These are phyloP conservation scores for Moesziomyces sp. DNA, from an alignment of 1,284 basidiomycete species.

Conservation along the genomic window DNA sequence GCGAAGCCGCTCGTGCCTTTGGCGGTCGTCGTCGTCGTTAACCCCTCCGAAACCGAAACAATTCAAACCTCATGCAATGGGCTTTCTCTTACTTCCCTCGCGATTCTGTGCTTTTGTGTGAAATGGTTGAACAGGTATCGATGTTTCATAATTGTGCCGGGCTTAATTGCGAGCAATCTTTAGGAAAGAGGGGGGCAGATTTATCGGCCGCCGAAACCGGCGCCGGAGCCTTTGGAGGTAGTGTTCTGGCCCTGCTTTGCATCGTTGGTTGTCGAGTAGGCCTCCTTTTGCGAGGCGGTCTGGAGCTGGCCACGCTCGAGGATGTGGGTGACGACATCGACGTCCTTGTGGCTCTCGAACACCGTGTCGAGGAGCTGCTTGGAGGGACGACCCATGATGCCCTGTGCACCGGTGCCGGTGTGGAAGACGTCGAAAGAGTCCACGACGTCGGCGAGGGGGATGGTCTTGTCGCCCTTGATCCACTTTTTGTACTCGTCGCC, in stretches of 20 bases:
- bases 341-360: slow-evolving; percentile 66
- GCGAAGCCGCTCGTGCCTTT: slow-evolving; percentile 47
- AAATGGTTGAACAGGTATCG: no score
- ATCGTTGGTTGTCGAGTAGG: slow-evolving; percentile 60
- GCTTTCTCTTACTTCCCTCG: no score
- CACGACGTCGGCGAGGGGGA: slow-evolving; percentile 68
- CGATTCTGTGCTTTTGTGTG: no score
- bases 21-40: slow-evolving; percentile 16
- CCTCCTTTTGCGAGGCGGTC: slow-evolving; percentile 49
- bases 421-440: slow-evolving; percentile 69
- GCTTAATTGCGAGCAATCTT: no score
- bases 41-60: no score
- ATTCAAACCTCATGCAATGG: no score
- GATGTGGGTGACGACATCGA: slow-evolving; percentile 64
- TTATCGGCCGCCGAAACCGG: slow-evolving; percentile 53
- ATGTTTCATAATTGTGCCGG: no score
- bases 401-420: slow-evolving; percentile 68
- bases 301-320: slow-evolving; percentile 66
- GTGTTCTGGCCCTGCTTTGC: slow-evolving; percentile 43
- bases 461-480: slow-evolving; percentile 67
- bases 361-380: slow-evolving; percentile 68
- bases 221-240: slow-evolving; percentile 34
- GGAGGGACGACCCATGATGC: slow-evolving; percentile 66
- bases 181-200: background rate
- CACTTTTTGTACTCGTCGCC: slow-evolving; percentile 67